Base-by-base conservation (phyloP, 805 yeast species). In the Ogataea degrootiae region DNA sequence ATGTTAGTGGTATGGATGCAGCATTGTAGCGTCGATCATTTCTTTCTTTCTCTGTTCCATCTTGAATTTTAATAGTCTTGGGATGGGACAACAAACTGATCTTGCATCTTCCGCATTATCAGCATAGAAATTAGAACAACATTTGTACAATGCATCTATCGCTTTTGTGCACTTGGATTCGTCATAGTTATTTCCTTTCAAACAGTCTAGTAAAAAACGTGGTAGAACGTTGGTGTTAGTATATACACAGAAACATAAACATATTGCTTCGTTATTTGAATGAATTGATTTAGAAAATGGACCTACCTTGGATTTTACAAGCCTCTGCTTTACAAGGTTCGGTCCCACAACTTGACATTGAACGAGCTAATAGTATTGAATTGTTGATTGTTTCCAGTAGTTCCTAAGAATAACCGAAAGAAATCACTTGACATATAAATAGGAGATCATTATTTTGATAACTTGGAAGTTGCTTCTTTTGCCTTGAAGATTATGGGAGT, bases 31-130 rank as follows among this genome's bases (percentile, higher is more conserved):
- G 61, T 85, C 91, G 2, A 82, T 56, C 39, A 67, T 62, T 36
- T 82, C 86, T 50, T 70, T 58, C 49, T 69, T 66, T 47, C 94
- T 66, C 59, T 87, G 94, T 50, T 79, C 74, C 44, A 87, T 70
- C 64, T 88, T 88, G 50, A 81, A 62, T 53, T 74, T 70, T 11
- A 89, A 72, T 41, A 85, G 63, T 31, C 73, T 72, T 17, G 88
- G 85, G 46, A 75, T 74, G 1, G 96, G 96, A 66, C 97, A 90
- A 58, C 96, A 87, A 4, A 82, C 79, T 5, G 90, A 79, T 42
- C 76, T 70, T 12, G 83, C 79, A 0, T 76, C 80, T 6, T 66
- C 63, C 0, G 92, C 92, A 22, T 80, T 71, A 5, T 73, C 71
- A 38, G 70, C 61, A 63, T 90, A 90, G 62, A 83, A 86, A 34